phyloP scores from a whole-genome alignment of 1,284 basidiomycete species.

The Hymenochaete sp. region DNA sequence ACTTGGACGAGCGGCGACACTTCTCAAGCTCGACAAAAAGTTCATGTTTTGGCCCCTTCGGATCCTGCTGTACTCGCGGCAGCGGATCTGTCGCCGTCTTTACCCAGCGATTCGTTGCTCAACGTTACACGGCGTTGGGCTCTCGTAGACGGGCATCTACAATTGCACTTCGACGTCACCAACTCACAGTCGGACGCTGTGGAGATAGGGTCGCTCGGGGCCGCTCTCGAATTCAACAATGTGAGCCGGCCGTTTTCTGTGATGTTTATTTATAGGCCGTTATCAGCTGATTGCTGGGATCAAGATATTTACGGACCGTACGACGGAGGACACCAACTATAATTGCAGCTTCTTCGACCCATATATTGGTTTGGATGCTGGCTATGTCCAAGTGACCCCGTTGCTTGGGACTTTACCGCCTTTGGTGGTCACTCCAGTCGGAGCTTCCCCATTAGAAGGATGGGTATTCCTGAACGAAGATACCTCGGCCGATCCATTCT shows the following conservation, averaged over 20 bases:
- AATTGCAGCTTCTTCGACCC: constrained; percentile 50
- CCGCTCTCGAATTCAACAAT: constrained; percentile 50
- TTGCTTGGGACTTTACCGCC: constrained; percentile 47
- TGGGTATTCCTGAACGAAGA: constrained; percentile 50
- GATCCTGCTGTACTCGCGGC: constrained; percentile 41
- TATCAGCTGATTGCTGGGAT: not conserved
- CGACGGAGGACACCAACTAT: constrained; percentile 42
- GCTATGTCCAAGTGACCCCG: constrained; percentile 44
- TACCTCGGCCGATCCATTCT: constrained; percentile 37
- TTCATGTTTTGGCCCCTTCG: constrained; percentile 33
- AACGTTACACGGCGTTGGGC: constrained; percentile 49
- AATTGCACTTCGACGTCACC: constrained; percentile 43
- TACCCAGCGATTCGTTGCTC: constrained; percentile 37
- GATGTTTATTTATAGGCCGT: not conserved
- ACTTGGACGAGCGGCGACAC: constrained; percentile 43
- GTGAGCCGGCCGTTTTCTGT: constrained; percentile 24
- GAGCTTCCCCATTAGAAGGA: constrained; percentile 46
- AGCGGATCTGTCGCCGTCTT: constrained; percentile 41
- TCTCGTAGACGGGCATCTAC: constrained; percentile 32
- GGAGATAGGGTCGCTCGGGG: constrained; percentile 48
- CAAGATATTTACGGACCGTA: constrained; percentile 49
- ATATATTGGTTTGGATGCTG: constrained; percentile 50
- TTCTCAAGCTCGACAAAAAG: constrained; percentile 34
- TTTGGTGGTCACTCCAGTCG: constrained; percentile 41
- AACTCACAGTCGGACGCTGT: constrained; percentile 40